Percentiles rank a stretch among this genome's conserved stretches.
Conservation (phyloP, 441 rosid species). For the Populus trichocarpa region DNA sequence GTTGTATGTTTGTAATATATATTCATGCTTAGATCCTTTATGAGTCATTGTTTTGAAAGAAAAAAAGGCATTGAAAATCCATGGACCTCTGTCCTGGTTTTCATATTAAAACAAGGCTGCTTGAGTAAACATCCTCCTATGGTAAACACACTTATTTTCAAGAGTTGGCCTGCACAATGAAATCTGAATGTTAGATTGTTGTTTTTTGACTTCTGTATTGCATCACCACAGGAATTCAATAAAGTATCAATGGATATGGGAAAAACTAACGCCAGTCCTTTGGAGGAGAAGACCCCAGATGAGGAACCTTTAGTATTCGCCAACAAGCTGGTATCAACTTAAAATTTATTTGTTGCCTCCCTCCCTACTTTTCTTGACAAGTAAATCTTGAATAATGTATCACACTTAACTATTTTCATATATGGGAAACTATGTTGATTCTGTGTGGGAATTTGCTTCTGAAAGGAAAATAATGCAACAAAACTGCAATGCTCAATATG, state of each 20-base stretch:
- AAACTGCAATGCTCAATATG: neutral
- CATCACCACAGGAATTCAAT: constrained; percentile 52
- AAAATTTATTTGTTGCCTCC: neutral
- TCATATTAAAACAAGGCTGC: neutral
- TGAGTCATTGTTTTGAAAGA: neutral
- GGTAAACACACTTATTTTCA: neutral
- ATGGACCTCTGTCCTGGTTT: neutral
- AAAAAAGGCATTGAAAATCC: neutral
- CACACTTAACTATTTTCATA: neutral
- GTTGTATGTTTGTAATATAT: neutral
- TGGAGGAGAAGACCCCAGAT: constrained; percentile 61
- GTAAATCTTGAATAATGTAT: neutral
- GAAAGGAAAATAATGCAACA: neutral
- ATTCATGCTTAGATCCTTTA: neutral
- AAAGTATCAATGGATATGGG: constrained; percentile 50
- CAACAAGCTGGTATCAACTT: constrained; percentile 62
- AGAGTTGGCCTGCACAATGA: neutral
- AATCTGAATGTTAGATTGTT: too few relatives aligned
- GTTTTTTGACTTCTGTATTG: neutral
- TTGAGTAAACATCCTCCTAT: neutral
- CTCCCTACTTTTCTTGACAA: neutral
- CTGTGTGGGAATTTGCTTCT: neutral
- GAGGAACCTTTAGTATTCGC: constrained; percentile 80
- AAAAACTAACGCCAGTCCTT: constrained; percentile 45
- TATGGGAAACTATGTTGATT: constrained; percentile 2